Conservation (phyloP, 2,329 filamentous ascomycete species). For the Tricladium varicosporioides region DNA sequence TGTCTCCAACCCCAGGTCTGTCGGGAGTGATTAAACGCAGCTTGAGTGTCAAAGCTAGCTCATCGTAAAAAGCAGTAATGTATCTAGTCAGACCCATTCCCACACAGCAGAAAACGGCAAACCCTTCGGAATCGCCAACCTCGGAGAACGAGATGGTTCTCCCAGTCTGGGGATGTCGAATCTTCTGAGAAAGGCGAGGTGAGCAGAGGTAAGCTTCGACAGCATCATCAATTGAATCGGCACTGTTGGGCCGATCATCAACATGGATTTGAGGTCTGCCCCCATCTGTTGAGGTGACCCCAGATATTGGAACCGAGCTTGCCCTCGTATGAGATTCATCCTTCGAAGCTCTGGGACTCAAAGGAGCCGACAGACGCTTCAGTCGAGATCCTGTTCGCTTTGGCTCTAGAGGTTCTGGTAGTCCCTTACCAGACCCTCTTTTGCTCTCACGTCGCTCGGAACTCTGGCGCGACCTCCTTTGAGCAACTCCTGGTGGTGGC, state of each 20-base stretch:
- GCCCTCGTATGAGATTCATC: conserved; percentile 37
- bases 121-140: conserved; percentile 88
- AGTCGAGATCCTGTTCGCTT: conserved; percentile 58
- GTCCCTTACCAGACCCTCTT: conserved; percentile 47
- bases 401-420: conserved; percentile 47
- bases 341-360: conserved; percentile 34
- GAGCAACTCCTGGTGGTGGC: conserved; percentile 66
- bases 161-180: conserved; percentile 80
- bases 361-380: conserved; percentile 54
- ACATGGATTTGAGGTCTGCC: conserved; percentile 35
- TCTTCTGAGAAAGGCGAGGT: conserved; percentile 81
- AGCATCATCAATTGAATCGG: conserved; percentile 85
- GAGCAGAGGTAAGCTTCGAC: conserved; percentile 83
- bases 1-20: conserved; percentile 89
- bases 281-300: conserved; percentile 29
- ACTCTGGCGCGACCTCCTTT: conserved; percentile 49
- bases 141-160: conserved; percentile 93
- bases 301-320: conserved; percentile 35
- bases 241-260: conserved; percentile 73
- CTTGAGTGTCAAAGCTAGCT: conserved; percentile 84
- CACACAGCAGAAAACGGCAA: conserved; percentile 92
- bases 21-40: conserved; percentile 91
- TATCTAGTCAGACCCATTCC: conserved; percentile 97
- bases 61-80: conserved; percentile 96
- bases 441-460: conserved; percentile 34